A percentile compares a stretch with the other conserved stretches of the same genome.
phyloP scores from a whole-genome alignment of 805 yeast species.

The Hagleromyces aurorensis region DNA sequence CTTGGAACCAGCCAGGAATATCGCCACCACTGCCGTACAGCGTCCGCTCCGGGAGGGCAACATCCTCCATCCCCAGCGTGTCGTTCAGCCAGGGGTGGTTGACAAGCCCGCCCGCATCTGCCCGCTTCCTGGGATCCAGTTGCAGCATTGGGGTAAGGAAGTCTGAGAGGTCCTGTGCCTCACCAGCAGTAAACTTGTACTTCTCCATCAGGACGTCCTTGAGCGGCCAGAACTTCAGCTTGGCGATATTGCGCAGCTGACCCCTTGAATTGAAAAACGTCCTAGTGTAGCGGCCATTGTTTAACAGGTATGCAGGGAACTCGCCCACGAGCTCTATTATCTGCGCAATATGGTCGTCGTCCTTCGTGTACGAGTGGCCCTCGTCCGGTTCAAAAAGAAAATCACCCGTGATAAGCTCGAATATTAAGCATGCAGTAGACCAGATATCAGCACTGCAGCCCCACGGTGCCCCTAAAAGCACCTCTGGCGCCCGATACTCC shows the following conservation, averaged over 20 bases:
- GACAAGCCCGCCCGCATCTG: conserved; percentile 94
- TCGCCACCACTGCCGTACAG: conserved; percentile 78
- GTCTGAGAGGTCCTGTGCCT: conserved; percentile 65
- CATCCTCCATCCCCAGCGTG: conserved; percentile 66
- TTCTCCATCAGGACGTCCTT: conserved; percentile 76
- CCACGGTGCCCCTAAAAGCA: conserved; percentile 74
- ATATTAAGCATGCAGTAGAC: conserved; percentile 89
- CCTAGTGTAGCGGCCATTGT: conserved; percentile 52
- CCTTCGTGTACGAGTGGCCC: conserved; percentile 70
- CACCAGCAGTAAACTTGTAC: conserved; percentile 61
- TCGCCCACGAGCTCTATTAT: conserved; percentile 76
- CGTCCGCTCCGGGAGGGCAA: conserved; percentile 56
- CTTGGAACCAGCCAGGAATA: conserved; percentile 84
- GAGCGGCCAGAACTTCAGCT: conserved; percentile 84
- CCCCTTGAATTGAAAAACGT: conserved; percentile 62
- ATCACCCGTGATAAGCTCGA: conserved; percentile 91
- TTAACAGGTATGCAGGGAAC: conserved; percentile 50
- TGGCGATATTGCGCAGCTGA: conserved; percentile 67
- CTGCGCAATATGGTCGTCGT: conserved; percentile 95
- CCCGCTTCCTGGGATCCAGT: conserved; percentile 70
- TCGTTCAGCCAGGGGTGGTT: conserved; percentile 79
- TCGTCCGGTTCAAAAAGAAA: conserved; percentile 82
- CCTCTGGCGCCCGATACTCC: conserved; percentile 90
- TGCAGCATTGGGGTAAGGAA: conserved; percentile 78
- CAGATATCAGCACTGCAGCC: conserved; percentile 93